A percentile compares a stretch with the other conserved stretches of the same genome.
These are phyloP conservation scores for Venturia pyrina DNA, from an alignment of 2,329 filamentous ascomycete genomes.

Conservation along the genomic window DNA sequence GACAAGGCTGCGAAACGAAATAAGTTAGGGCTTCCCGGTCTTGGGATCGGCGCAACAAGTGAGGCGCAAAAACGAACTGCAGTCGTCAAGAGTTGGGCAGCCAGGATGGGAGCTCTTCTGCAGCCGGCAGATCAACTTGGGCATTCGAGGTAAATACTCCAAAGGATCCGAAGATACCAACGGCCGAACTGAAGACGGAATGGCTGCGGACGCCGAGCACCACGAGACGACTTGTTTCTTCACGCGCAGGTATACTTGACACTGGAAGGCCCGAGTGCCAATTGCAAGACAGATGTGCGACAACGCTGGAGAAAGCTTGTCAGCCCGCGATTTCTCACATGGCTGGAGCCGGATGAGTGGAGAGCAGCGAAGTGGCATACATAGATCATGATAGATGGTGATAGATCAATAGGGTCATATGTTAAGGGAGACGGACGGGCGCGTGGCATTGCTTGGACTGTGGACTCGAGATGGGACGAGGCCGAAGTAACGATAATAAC, in stretches of 20 bases:
- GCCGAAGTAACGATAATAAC: not conserved
- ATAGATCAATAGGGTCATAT: not conserved
- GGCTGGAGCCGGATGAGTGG: not conserved
- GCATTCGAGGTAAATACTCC: not conserved
- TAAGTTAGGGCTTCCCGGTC: slow-evolving; percentile 3
- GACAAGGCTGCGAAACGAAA: slow-evolving; percentile 12
- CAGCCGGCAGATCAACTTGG: not conserved
- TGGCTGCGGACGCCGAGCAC: not conserved
- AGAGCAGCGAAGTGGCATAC: not conserved
- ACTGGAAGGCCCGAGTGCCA: slow-evolving; percentile 11
- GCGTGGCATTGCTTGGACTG: not conserved
- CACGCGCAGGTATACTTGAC: slow-evolving; percentile 7
- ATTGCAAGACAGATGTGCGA: slow-evolving; percentile 26
- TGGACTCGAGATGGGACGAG: not conserved
- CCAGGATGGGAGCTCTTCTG: not conserved
- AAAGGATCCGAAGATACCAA: not conserved
- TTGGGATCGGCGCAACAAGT: slow-evolving; percentile 6
- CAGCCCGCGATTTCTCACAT: slow-evolving; percentile 16
- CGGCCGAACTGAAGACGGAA: not conserved
- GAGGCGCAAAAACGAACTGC: slow-evolving; percentile 6
- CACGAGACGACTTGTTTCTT: slow-evolving; percentile 4
- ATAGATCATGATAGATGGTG: too few relatives aligned
- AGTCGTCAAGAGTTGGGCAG: slow-evolving; percentile 3
- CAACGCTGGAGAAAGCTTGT: slow-evolving; percentile 22
- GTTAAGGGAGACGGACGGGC: not conserved